These are phyloP conservation scores for Pseudocercospora macadamiae DNA, from an alignment of 2,329 filamentous ascomycete species.

Conservation along the genomic window DNA sequence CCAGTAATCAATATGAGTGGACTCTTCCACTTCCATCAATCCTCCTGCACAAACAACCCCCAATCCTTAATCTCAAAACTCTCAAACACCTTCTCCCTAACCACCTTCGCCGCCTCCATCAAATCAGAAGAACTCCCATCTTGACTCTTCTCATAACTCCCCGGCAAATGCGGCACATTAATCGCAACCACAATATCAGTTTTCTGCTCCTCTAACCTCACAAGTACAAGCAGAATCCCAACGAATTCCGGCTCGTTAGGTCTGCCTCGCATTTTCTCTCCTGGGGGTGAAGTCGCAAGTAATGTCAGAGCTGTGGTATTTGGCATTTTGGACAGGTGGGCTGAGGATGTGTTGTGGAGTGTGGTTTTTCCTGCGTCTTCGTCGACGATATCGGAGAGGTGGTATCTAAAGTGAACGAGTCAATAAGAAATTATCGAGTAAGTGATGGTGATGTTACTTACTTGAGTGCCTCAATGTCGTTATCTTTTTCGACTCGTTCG, in stretches of 20 bases:
- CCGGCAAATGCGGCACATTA: constrained; percentile 82
- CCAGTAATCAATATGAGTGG: too few relatives aligned
- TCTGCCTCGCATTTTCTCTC: constrained; percentile 39
- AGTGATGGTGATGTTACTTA: background rate
- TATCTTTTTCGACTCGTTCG: constrained; percentile 70
- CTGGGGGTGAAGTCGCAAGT: constrained; percentile 61
- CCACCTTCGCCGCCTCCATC: constrained; percentile 62
- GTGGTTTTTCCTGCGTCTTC: constrained; percentile 4
- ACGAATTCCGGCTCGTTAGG: constrained; percentile 57
- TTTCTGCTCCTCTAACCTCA: constrained; percentile 72
- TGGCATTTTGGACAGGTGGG: constrained; percentile 39
- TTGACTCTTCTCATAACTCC: constrained; percentile 70
- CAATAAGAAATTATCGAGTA: background rate
- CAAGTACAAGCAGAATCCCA: constrained; percentile 73
- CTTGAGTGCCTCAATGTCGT: constrained; percentile 66
- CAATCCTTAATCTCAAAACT: constrained; percentile 80
- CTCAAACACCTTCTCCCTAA: constrained; percentile 72
- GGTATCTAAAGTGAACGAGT: constrained; percentile 35
- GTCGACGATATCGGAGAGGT: constrained; percentile 52
- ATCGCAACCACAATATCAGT: constrained; percentile 85
- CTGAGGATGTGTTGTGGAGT: background rate
- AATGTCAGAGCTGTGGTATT: constrained; percentile 68
- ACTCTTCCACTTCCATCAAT: background rate
- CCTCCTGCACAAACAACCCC: constrained; percentile 62
- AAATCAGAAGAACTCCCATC: constrained; percentile 68